Conservation (phyloP, 805 yeast genomes). For the Saccharomycopsis vini region DNA sequence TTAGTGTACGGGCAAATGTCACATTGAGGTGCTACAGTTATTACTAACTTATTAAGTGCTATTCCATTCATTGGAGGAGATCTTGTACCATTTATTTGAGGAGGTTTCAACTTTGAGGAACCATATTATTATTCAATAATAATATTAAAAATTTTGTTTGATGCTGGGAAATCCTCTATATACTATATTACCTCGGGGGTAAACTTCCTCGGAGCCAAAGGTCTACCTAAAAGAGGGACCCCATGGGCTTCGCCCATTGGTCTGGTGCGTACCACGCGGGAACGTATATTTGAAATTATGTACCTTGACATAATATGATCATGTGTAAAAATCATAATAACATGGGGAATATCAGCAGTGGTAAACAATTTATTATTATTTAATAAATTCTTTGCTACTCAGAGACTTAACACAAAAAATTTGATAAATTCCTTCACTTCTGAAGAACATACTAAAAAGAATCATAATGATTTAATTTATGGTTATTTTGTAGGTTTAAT, state of each 20-base stretch:
- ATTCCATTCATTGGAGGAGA: conserved; percentile 5
- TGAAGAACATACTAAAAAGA: background rate
- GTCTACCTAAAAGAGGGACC: no score
- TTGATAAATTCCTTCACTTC: background rate
- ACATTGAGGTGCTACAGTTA: conserved; percentile 10
- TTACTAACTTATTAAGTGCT: conserved; percentile 5
- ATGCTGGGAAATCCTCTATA: background rate
- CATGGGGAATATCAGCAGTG: background rate
- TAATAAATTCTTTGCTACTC: background rate
- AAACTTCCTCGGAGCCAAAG: no score
- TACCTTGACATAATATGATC: background rate
- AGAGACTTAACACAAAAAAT: background rate
- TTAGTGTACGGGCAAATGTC: conserved; percentile 9
- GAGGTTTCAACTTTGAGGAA: background rate
- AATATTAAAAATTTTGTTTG: background rate
- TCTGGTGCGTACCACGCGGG: no score
- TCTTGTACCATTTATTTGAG: background rate
- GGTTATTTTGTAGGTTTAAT: conserved; percentile 5
- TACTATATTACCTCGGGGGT: no score
- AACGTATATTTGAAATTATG: no score
- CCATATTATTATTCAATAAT: background rate
- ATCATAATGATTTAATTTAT: background rate
- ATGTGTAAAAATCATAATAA: background rate
- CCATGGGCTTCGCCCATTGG: no score
- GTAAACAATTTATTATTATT: background rate